Base-by-base conservation (phyloP, 768 basidiomycete species). In the Boletus huronensis region DNA sequence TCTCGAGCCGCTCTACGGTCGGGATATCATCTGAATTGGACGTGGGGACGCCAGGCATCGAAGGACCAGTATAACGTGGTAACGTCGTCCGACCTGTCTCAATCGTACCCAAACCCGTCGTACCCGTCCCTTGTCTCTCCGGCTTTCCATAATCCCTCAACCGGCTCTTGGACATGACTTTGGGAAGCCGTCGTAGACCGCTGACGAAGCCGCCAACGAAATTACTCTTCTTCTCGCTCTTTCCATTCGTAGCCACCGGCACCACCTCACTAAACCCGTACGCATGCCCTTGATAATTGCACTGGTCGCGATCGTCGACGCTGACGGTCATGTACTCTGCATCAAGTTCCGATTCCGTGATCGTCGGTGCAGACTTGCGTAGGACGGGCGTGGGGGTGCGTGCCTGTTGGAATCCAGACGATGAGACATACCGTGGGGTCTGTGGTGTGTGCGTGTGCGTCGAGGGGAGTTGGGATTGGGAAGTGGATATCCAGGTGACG, bases 311-410 rank as follows among this genome's bases (percentile, higher is more conserved):
- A 44, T 61, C 59, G 5, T 63, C 64, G 5, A 70, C 59, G 26
- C 54, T 68, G 57, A 70, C 66, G 5, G 69, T 70, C 69, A 70
- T 72, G 51, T 70, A 71, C 44, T 72, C 70, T 42, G 67, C 67
- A 25, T 69, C 68, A 17, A 70, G 29, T 17, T 70, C 69, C 7
- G 69, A 69, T 38, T 70, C 69, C 28, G 69, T 53, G 17, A 72
- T 63, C 13, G 69, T 70, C 34, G 66, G 64, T 0, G 59, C 64
- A 16, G 70, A 68, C 54, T 62, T 67, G 42, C 60, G 70, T 31
- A 65, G 31, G 17, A 63, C 58, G 11, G 69, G 69, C 0, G 69
- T 70, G 35, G 66, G 67, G 7, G 66, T 58, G 25, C 64, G 60
- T 10, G 69, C 32, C 5, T 53, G 66, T 28, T 59, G 62, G 48